Evolutionary conservation across 345 rosid genomes (phyloP).

Genomic region (Salix purpurea): DNA sequence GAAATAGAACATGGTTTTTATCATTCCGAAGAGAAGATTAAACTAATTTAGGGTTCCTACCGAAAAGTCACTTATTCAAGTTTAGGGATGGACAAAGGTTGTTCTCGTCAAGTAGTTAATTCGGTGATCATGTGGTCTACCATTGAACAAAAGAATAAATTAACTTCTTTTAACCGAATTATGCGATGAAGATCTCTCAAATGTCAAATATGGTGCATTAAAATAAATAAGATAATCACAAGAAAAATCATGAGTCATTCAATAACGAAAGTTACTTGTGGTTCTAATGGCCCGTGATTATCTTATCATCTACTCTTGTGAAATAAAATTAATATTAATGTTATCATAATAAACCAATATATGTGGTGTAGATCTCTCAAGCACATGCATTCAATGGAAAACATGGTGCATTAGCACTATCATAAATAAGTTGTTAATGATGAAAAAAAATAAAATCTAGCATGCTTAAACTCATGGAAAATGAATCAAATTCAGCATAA

Average conservation of each 20-base stretch:
- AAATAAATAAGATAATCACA: too few relatives aligned
- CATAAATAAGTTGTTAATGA: neutral
- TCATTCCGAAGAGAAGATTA: neutral
- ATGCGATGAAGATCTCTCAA: too few relatives aligned
- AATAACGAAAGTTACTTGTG: too few relatives aligned
- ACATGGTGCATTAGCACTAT: neutral
- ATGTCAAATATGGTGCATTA: too few relatives aligned
- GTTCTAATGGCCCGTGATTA: too few relatives aligned
- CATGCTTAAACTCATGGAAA: neutral
- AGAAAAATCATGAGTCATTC: too few relatives aligned
- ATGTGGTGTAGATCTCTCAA: neutral
- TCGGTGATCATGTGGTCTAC: too few relatives aligned
- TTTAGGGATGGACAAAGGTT: neutral
- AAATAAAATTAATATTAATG: too few relatives aligned
- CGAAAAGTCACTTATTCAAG: neutral
- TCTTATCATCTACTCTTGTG: too few relatives aligned
- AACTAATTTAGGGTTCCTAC: neutral
- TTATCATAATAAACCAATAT: neutral
- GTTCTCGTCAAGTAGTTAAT: neutral
- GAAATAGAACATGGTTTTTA: neutral
- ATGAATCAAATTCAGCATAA: neutral
- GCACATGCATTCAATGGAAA: neutral
- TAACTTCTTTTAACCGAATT: too few relatives aligned
- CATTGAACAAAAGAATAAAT: too few relatives aligned
- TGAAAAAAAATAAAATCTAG: neutral